Conservation (phyloP, 108 stramenopile genomes). For the Conticribra weissflogii region DNA sequence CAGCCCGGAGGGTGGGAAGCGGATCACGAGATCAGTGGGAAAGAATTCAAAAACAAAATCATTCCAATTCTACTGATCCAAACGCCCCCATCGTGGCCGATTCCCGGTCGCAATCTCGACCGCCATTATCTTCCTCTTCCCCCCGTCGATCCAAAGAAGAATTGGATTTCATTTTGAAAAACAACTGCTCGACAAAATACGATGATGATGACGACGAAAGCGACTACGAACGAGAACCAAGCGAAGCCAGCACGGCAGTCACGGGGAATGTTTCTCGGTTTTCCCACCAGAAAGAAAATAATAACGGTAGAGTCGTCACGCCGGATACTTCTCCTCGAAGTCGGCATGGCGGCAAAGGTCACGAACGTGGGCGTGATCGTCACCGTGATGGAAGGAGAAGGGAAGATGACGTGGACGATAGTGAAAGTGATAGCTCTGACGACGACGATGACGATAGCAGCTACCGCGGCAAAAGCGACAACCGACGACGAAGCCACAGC, state of each 20-base stretch:
- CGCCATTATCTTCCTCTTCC: too few relatives aligned
- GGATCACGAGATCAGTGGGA: neutral
- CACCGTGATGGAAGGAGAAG: too few relatives aligned
- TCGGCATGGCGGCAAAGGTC: neutral
- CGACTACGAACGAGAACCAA: neutral
- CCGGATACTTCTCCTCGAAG: neutral
- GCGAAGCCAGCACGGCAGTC: conserved; percentile 18
- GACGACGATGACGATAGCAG: too few relatives aligned
- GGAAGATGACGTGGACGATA: too few relatives aligned
- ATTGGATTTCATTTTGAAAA: conserved; percentile 9
- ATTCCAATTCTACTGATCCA: neutral
- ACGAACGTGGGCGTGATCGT: neutral
- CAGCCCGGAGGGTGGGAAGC: neutral
- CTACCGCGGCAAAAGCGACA: too few relatives aligned
- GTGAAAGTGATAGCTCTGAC: too few relatives aligned
- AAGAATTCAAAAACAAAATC: neutral
- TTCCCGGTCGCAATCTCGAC: too few relatives aligned
- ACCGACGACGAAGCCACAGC: neutral
- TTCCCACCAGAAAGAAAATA: neutral
- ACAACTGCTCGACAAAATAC: too few relatives aligned
- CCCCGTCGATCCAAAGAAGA: neutral
- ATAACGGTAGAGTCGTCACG: neutral
- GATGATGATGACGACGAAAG: neutral
- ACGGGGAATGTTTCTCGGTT: conserved; percentile 9
- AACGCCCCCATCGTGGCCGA: neutral